Conservation (phyloP, 2,329 filamentous ascomycete species). For the Neonectria coccinea region DNA sequence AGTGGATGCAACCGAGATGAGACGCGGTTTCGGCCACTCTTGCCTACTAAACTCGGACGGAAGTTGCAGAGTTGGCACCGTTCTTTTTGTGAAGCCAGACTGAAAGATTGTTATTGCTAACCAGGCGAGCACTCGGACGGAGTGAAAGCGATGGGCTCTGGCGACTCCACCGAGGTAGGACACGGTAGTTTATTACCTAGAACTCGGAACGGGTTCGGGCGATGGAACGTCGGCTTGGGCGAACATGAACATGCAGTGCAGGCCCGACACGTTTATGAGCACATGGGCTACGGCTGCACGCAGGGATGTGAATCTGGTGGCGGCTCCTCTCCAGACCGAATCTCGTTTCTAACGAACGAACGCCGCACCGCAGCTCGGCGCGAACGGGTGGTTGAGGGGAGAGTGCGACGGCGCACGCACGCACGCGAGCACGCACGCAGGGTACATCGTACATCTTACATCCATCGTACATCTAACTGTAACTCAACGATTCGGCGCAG, state of each 20-base stretch:
- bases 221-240: constrained; percentile 5
- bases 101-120: neutral
- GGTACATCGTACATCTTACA: neutral
- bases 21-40: constrained; percentile 33
- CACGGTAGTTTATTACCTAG: neutral
- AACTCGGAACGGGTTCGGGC: neutral
- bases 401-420: neutral
- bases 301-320: constrained; percentile 16
- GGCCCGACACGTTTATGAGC: neutral
- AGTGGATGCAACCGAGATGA: constrained; percentile 34
- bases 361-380: neutral
- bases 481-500: neutral
- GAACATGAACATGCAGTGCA: constrained; percentile 1
- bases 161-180: neutral
- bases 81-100: neutral
- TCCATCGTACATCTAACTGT: neutral
- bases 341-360: neutral
- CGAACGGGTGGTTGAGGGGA: constrained; percentile 21
- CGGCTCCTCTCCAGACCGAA: constrained; percentile 1
- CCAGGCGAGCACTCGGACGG: neutral
- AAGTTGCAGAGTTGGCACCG: neutral
- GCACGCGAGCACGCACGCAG: neutral
- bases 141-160: neutral
- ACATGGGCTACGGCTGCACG: constrained; percentile 5
- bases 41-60: neutral